phyloP scores from a whole-genome alignment of 2,329 filamentous ascomycete genomes.

The Calonectria pseudoreteaudii region DNA sequence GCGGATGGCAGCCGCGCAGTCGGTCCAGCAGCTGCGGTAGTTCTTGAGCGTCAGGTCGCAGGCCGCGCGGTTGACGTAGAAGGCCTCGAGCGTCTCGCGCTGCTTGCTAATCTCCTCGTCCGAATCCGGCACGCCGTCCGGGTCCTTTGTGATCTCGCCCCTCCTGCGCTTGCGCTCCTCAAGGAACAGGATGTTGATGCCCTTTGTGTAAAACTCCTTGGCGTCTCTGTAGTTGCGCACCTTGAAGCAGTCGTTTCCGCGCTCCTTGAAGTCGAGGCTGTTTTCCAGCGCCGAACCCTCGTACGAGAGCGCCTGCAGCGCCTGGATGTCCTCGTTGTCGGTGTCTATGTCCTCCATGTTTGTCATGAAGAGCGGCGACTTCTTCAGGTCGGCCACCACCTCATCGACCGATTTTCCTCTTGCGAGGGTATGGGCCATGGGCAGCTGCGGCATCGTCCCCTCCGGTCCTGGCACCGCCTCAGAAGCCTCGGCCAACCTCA shows the following conservation, averaged over 20 bases:
- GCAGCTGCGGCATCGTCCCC: constrained; percentile 57
- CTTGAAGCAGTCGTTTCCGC: constrained; percentile 90
- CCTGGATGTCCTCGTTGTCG: constrained; percentile 87
- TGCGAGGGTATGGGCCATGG: constrained; percentile 56
- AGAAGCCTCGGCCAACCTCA: constrained; percentile 37
- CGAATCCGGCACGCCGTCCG: constrained; percentile 46
- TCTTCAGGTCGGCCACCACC: constrained; percentile 68
- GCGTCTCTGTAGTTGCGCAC: constrained; percentile 82
- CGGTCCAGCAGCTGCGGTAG: constrained; percentile 85
- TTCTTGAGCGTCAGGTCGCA: constrained; percentile 92
- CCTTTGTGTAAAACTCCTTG: constrained; percentile 91
- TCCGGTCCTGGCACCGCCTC: constrained; percentile 19
- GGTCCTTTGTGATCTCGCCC: constrained; percentile 48
- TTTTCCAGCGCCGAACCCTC: constrained; percentile 91
- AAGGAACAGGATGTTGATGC: constrained; percentile 76
- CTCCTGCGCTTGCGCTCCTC: constrained; percentile 69
- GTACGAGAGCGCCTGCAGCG: constrained; percentile 89
- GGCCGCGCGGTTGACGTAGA: constrained; percentile 88
- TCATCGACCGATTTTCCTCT: constrained; percentile 65
- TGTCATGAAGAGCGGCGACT: constrained; percentile 93
- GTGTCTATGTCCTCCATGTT: constrained; percentile 82
- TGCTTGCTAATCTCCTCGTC: constrained; percentile 73
- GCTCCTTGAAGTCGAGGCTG: constrained; percentile 85
- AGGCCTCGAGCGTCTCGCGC: constrained; percentile 75
- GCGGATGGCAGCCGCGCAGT: constrained; percentile 83